Evolutionary conservation across 805 yeast genomes (phyloP).

Genomic region (Cyberlindnera amylophila): DNA sequence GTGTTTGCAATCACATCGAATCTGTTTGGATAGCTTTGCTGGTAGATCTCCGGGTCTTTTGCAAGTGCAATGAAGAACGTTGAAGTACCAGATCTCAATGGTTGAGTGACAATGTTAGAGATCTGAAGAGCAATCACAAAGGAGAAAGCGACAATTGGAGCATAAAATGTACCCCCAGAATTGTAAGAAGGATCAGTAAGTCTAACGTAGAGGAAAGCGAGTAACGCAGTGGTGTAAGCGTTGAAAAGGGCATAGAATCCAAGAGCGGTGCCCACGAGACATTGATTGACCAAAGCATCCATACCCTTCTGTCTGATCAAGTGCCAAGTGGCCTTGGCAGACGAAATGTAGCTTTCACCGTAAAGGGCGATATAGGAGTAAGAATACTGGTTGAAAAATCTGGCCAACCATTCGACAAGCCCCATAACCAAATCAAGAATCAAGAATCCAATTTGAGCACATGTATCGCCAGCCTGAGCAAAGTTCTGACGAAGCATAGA

Average conservation of each 20-base stretch:
- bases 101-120: slow-evolving; percentile 65
- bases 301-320: slow-evolving; percentile 75
- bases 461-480: slow-evolving; percentile 46
- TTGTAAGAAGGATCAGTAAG: slow-evolving; percentile 68
- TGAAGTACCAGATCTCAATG: slow-evolving; percentile 76
- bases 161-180: slow-evolving; percentile 53
- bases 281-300: slow-evolving; percentile 81
- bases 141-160: slow-evolving; percentile 71
- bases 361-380: slow-evolving; percentile 83
- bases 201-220: slow-evolving; percentile 62
- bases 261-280: slow-evolving; percentile 73
- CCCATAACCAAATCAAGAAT: slow-evolving; percentile 58
- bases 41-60: slow-evolving; percentile 80
- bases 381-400: slow-evolving; percentile 88
- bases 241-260: slow-evolving; percentile 72
- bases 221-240: slow-evolving; percentile 59
- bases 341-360: slow-evolving; percentile 69
- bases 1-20: slow-evolving; percentile 61
- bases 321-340: slow-evolving; percentile 81
- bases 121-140: slow-evolving; percentile 75
- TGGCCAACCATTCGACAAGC: slow-evolving; percentile 71
- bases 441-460: slow-evolving; percentile 49
- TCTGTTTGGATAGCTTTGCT: slow-evolving; percentile 63
- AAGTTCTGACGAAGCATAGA: slow-evolving; percentile 49
- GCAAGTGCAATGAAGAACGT: slow-evolving; percentile 83